Evolutionary conservation across 768 basidiomycete species (phyloP), one percentile per base, ranked within the genome.

Genomic region (Hortiboletus flavorubellus): DNA sequence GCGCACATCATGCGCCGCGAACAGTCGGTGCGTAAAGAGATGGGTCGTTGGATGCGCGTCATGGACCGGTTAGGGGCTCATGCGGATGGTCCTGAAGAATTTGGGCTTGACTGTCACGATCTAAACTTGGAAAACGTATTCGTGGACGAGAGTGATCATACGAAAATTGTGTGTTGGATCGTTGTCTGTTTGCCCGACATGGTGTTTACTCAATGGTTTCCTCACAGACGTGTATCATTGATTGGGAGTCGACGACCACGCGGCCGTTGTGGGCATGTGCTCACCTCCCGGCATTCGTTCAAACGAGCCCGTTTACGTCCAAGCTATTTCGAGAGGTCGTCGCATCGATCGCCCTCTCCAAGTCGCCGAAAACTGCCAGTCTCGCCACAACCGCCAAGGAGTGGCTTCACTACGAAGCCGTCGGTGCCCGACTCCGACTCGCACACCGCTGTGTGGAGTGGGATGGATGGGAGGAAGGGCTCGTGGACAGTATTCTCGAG

Each of bases 381-480:
- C 63, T 80, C n/a, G 71, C 75, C 3, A 66, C 75, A 6, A 72
- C 84, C 10, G 83, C 86, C 21, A 70, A 71, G 11, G 85, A 88
- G 63, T 93, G 91, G 91, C 76, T 91, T 3, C 80, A 84, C 60
- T 82, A 86, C 61, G 90, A 93, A 67, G 73, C 79, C 4, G 64
- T 79, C 15, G 87, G 91, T 5, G 76, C 79, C 42, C 80, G 83
- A 3, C 73, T 91, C 48, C 82, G 91, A 44, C 78, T 86, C 72
- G 89, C 87, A 4, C 91, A 93, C 68, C 84, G 89, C 29, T 89
- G 85, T 60, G 82, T 79, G 35, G 91, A 93, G 66, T 93, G 91
- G 91, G 91, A 93, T 61, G 91, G 91, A 2, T 93, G 91, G 91
- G 91, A 93, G 64, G 91, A 93, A 66, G 90, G 89, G 0, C 75